Percentiles rank a stretch among this genome's conserved stretches.
These are phyloP conservation scores for Gloeostereum incarnatum DNA, from an alignment of 768 basidiomycete genomes.

Conservation along the genomic window DNA sequence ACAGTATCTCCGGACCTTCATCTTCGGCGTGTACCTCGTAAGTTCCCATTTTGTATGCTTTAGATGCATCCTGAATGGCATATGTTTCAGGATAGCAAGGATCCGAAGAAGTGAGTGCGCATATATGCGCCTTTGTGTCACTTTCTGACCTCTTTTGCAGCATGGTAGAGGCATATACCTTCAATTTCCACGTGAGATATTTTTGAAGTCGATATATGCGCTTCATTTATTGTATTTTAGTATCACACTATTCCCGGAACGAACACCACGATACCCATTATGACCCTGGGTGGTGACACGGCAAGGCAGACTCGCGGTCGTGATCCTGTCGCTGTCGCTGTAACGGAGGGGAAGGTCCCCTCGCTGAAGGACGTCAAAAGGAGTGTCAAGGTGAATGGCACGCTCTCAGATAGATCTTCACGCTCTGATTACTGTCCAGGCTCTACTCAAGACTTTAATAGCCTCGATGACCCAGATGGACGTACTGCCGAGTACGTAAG, in stretches of 20 bases:
- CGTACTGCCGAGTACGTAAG: slow-evolving; percentile 57
- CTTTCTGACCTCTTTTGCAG: slow-evolving; percentile 24
- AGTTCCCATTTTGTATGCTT: slow-evolving; percentile 11
- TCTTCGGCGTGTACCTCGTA: slow-evolving; percentile 81
- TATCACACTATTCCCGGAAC: slow-evolving; percentile 63
- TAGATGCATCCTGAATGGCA: slow-evolving; percentile 1
- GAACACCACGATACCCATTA: slow-evolving; percentile 50
- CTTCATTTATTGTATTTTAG: slow-evolving; percentile 22
- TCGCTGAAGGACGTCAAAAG: slow-evolving; percentile 77
- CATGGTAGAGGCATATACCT: slow-evolving; percentile 83
- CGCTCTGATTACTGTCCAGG: no score
- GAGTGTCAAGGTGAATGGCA: slow-evolving; percentile 55
- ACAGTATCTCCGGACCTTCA: slow-evolving; percentile 76
- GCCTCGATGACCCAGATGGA: slow-evolving; percentile 79
- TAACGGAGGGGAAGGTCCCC: slow-evolving; percentile 50
- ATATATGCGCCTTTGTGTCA: slow-evolving; percentile 16
- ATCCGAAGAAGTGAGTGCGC: slow-evolving; percentile 67
- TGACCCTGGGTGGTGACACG: slow-evolving; percentile 60
- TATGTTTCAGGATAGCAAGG: slow-evolving; percentile 57
- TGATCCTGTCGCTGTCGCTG: slow-evolving; percentile 56
- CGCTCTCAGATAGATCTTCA: no score
- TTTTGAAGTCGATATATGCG: background rate
- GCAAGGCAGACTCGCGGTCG: slow-evolving; percentile 25
- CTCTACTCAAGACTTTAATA: slow-evolving; percentile 68
- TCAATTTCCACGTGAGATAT: slow-evolving; percentile 62